A percentile compares a stretch with the other conserved stretches of the same genome.
These are phyloP conservation scores for Colletotrichum filicis DNA, from an alignment of 2,329 filamentous ascomycete species.

Conservation along the genomic window DNA sequence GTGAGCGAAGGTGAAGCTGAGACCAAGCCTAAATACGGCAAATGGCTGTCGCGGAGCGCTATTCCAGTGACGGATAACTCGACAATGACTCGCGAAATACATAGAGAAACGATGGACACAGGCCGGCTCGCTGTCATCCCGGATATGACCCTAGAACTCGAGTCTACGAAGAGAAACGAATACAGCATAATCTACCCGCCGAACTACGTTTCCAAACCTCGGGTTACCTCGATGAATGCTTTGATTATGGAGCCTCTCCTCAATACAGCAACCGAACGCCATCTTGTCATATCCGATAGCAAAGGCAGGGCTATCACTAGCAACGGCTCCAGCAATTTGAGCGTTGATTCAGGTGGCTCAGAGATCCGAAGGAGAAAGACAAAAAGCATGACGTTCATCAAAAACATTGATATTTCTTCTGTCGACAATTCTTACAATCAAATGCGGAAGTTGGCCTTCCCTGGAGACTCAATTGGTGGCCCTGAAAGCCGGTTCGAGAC, in stretches of 20 bases:
- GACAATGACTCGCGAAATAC: not conserved
- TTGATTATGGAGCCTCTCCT: not conserved
- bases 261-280: not conserved
- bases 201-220: not conserved
- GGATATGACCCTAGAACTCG: not conserved
- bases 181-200: not conserved
- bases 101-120: not conserved
- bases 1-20: not conserved
- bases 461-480: not conserved
- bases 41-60: not conserved
- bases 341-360: not conserved
- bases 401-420: not conserved
- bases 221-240: not conserved
- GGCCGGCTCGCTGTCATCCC: not conserved
- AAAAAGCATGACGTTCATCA: slow-evolving; percentile 3
- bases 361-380: not conserved
- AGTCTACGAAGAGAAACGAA: not conserved
- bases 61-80: not conserved
- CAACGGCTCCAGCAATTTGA: not conserved
- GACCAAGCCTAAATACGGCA: not conserved
- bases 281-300: not conserved
- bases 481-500: not conserved
- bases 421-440: not conserved
- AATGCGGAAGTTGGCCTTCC: not conserved
- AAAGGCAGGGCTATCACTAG: not conserved